Evolutionary conservation across 148 eudicot species (phyloP).

Genomic region (Tetragonia tetragonoides): DNA sequence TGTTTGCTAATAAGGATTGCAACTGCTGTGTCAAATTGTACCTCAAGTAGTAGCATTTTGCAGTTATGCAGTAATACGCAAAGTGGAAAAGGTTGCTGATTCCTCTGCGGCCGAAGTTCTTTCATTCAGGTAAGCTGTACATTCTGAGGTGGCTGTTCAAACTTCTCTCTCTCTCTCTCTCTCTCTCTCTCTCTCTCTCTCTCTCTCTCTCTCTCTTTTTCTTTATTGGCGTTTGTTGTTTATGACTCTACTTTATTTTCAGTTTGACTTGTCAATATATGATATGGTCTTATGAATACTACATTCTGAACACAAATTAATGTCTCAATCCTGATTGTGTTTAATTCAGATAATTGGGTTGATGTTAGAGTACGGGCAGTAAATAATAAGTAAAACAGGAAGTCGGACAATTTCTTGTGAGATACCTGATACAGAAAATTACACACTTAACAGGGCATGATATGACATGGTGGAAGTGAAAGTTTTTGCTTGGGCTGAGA

Average conservation of each 20-base stretch:
- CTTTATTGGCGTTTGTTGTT: no score
- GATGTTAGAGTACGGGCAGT: neutral
- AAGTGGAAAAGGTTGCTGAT: slow-evolving; percentile 56
- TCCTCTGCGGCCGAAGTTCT: slow-evolving; percentile 40
- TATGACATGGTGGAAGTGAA: no score
- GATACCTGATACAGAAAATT: no score
- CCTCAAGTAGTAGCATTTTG: slow-evolving; percentile 6
- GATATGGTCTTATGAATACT: neutral
- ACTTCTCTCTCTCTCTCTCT: neutral
- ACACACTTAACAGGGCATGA: no score
- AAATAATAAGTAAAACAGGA: no score
- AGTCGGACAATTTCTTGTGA: no score
- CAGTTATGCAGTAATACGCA: slow-evolving; percentile 78
- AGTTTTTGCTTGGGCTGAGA: no score
- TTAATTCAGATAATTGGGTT: neutral
- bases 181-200: no score
- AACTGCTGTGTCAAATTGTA: neutral
- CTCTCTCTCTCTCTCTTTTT: no score
- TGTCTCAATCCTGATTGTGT: neutral
- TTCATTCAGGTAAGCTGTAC: slow-evolving; percentile 47
- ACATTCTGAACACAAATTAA: neutral
- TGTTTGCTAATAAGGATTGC: neutral
- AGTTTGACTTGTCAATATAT: neutral
- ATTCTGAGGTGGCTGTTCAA: no score
- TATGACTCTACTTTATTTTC: neutral